These are phyloP conservation scores for Trichoderma semiorbis DNA, from an alignment of 2,329 filamentous ascomycete species.

Conservation along the genomic window DNA sequence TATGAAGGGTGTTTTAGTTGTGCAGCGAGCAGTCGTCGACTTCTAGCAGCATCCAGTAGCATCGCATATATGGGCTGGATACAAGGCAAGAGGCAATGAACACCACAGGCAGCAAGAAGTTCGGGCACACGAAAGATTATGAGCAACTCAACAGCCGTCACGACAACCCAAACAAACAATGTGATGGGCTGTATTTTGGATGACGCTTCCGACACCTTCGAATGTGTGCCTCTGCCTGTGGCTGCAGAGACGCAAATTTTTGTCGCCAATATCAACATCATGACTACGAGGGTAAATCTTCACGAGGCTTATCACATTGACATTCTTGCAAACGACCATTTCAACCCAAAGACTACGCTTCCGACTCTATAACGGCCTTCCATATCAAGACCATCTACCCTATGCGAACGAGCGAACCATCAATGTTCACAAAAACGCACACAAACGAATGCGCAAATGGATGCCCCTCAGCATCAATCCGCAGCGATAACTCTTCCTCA, in stretches of 20 bases:
- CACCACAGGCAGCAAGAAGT: background rate
- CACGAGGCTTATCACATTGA: background rate
- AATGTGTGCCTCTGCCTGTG: too few species aligned
- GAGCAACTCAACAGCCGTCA: background rate
- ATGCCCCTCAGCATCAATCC: background rate
- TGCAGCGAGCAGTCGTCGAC: background rate
- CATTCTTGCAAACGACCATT: background rate
- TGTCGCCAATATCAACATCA: background rate
- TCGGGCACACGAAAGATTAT: background rate
- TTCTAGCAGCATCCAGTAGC: too few species aligned
- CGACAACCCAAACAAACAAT: background rate
- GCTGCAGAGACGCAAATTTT: too few species aligned
- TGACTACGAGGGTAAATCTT: accelerated
- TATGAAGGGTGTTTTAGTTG: background rate
- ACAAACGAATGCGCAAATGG: background rate
- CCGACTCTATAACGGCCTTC: background rate
- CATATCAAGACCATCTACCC: background rate
- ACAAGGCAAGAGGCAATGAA: background rate
- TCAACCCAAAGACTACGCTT: background rate
- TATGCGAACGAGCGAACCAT: background rate
- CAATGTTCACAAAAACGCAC: background rate
- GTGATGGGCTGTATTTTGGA: background rate
- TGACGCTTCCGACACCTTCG: background rate
- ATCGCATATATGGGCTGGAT: too few species aligned
- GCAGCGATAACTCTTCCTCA: background rate